Evolutionary conservation across 2,329 filamentous ascomycete genomes (phyloP).

Genomic region (Ilyonectria mors-panacis): DNA sequence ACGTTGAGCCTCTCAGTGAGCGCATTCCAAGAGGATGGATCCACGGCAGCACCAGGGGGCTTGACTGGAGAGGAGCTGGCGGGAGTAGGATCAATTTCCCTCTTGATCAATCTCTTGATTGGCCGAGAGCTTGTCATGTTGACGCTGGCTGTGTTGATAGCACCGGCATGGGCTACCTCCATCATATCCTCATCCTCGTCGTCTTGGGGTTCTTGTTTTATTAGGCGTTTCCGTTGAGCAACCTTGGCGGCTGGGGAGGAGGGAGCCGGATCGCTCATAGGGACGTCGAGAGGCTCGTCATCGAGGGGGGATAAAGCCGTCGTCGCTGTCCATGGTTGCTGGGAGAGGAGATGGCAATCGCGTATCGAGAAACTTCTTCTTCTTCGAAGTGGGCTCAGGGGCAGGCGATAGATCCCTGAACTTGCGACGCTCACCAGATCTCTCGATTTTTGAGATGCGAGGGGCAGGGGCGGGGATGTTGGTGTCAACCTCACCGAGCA

Average conservation of each 20-base stretch:
- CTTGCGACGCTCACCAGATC: slow-evolving; percentile 83
- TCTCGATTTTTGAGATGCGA: slow-evolving; percentile 73
- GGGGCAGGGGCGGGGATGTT: slow-evolving; percentile 73
- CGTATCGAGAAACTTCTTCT: slow-evolving; percentile 67
- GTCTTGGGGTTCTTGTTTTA: slow-evolving; percentile 67
- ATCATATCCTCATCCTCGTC: slow-evolving; percentile 87
- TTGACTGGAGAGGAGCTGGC: slow-evolving; percentile 83
- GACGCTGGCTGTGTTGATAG: slow-evolving; percentile 78
- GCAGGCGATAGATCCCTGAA: slow-evolving; percentile 85
- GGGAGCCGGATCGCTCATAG: slow-evolving; percentile 88
- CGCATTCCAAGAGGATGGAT: slow-evolving; percentile 90
- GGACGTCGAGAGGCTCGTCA: slow-evolving; percentile 72
- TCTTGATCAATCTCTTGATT: slow-evolving; percentile 80
- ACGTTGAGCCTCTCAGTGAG: slow-evolving; percentile 91
- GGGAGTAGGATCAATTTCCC: slow-evolving; percentile 77
- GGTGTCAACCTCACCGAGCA: slow-evolving; percentile 90
- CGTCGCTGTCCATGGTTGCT: slow-evolving; percentile 66
- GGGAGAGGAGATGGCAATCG: slow-evolving; percentile 63
- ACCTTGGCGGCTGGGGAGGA: slow-evolving; percentile 90
- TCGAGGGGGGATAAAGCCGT: slow-evolving; percentile 72
- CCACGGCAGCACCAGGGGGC: slow-evolving; percentile 72
- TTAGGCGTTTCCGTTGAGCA: slow-evolving; percentile 77
- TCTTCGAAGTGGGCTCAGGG: slow-evolving; percentile 69
- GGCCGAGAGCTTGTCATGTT: slow-evolving; percentile 86
- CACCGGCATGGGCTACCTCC: slow-evolving; percentile 85